Base-by-base conservation (phyloP, 2,329 filamentous ascomycete genomes). In the Botrytis elliptica region DNA sequence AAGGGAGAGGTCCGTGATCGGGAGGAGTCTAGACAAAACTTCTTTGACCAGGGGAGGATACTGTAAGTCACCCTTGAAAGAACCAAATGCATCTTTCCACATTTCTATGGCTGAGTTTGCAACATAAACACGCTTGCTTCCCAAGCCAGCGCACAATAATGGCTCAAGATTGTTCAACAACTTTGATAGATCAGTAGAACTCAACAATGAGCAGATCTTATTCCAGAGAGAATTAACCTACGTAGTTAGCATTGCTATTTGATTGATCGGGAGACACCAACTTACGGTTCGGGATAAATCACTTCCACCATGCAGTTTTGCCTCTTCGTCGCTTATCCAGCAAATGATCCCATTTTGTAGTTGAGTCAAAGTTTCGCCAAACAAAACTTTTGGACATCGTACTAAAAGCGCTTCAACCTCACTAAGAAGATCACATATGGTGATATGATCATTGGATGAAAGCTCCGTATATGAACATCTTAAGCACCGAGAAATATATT, bases 21-120 rank as follows among this genome's bases (percentile, higher is more conserved):
- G 82, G n/a, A 86, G 85, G 20, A 94, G 82, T 25, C 87, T 87
- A 40, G 87, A 84, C 49, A 97, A 84, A 2, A 90, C 87, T 3
- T 85, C 82, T 77, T 90, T 89, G 8, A 97, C 84, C 44, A 84
- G 84, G 18, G 87, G 82, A 0, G 94, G 92, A 81, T 93, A 95
- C 38, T 88, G 83, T 1, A 94, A 79, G 9, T 74, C 57, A 10
- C 83, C 83, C 5, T 88, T 84, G 57, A 88, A 86, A 25, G 87
- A 83, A 33, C 90, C 90, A 79, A 93, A 94, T 0, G 90, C 87
- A 0, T 82, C 80, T 77, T 94, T 95, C 94, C 94, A 98, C 75
- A 88, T 85, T 25, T 82, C 79, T 40, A 90, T 84, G 2, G 89
- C 83, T 79, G 79, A 85, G 81, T 82, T 89, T 75, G 84, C 92